These are phyloP conservation scores for Choricystis sp. DNA, from an alignment of 139 green algal species.

Conservation along the genomic window DNA sequence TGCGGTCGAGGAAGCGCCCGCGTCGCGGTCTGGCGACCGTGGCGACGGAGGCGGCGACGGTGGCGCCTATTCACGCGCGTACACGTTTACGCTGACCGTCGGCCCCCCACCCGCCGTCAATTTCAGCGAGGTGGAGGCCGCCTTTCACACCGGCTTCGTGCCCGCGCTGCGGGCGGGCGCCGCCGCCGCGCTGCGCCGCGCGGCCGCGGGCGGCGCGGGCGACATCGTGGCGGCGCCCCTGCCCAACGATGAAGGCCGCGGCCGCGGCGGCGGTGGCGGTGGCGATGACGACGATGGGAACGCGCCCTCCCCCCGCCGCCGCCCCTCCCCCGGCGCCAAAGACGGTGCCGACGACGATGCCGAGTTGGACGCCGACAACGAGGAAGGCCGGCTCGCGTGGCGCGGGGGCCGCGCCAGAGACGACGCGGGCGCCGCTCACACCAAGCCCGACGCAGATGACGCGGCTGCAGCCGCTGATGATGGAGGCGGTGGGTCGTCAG, in stretches of 20 bases:
- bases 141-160: slow-evolving; percentile 48
- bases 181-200: background rate
- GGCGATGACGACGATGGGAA: background rate
- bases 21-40: slow-evolving; percentile 13
- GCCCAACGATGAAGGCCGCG: background rate
- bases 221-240: background rate
- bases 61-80: no score
- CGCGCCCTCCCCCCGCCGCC: no score
- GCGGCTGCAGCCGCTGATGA: background rate
- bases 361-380: background rate
- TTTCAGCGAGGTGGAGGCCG: slow-evolving; percentile 41
- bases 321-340: background rate
- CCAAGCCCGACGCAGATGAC: background rate
- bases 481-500: background rate
- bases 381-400: background rate
- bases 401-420: no score
- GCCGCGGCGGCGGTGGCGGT: background rate
- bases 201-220: no score
- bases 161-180: slow-evolving; percentile 21
- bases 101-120: slow-evolving; percentile 41
- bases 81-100: slow-evolving; percentile 24
- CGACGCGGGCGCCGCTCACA: background rate
- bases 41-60: slow-evolving; percentile 12
- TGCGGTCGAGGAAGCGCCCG: slow-evolving; percentile 41
- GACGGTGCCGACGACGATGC: background rate